These are phyloP conservation scores for Hypericum perforatum DNA, from an alignment of 345 rosid genomes.

Conservation along the genomic window DNA sequence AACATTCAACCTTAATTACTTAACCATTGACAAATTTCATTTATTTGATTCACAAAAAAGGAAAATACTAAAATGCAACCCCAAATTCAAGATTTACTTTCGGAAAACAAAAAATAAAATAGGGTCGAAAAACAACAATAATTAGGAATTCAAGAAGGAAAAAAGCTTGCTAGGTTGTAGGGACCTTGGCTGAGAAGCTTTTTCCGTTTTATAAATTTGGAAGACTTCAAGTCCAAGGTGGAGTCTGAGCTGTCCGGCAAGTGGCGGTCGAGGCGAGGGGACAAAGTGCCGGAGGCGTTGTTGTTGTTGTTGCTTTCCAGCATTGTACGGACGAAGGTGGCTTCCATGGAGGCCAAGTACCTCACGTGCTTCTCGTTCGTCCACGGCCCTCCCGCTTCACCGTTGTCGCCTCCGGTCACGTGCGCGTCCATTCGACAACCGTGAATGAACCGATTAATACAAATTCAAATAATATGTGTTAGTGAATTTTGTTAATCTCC, in stretches of 20 bases:
- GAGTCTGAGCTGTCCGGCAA: slow-evolving; percentile 41
- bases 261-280: slow-evolving; percentile 35
- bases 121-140: no score
- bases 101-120: no score
- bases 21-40: no score
- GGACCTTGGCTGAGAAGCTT: slow-evolving; percentile 16
- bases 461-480: no score
- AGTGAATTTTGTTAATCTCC: no score
- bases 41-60: no score
- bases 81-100: no score
- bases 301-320: slow-evolving; percentile 13
- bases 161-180: background rate
- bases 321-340: slow-evolving; percentile 35
- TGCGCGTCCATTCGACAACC: background rate
- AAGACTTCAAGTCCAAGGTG: slow-evolving; percentile 25
- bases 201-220: slow-evolving; percentile 14
- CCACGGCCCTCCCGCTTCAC: slow-evolving; percentile 14
- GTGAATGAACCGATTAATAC: background rate
- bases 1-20: no score
- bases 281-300: slow-evolving; percentile 2
- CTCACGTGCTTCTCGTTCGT: slow-evolving; percentile 39
- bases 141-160: no score
- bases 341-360: slow-evolving; percentile 37
- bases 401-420: background rate
- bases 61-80: no score